Evolutionary conservation across 352 stramenopile genomes (phyloP).

Genomic region (Phytophthora agathidicida): DNA sequence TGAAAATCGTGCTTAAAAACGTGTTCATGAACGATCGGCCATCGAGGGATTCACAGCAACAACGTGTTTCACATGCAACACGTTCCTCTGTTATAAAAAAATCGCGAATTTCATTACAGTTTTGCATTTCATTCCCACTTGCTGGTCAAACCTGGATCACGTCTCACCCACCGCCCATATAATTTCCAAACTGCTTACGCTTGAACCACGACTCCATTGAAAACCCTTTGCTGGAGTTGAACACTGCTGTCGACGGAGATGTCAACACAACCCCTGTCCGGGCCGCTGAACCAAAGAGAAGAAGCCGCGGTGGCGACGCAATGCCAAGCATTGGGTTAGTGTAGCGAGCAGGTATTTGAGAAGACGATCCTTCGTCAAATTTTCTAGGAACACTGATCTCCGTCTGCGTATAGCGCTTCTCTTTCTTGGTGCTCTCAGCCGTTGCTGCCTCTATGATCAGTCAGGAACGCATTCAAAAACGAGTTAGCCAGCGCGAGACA

Average conservation of each 20-base stretch:
- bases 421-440: conserved; percentile 9
- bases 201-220: conserved; percentile 44
- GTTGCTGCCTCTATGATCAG: neutral
- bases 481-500: neutral
- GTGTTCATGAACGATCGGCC: too few species aligned
- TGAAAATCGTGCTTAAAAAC: too few species aligned
- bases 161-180: conserved; percentile 4
- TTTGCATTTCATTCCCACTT: too few species aligned
- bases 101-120: too few species aligned
- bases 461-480: neutral
- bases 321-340: conserved; percentile 11
- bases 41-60: too few species aligned
- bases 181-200: conserved; percentile 24
- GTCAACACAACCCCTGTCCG: conserved; percentile 1
- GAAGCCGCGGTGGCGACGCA: conserved; percentile 7
- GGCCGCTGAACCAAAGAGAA: neutral
- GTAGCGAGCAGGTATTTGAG: neutral
- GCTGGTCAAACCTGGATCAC: too few species aligned
- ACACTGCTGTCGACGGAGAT: conserved; percentile 22
- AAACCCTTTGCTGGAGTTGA: conserved; percentile 50
- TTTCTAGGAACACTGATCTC: conserved; percentile 29
- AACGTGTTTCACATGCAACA: too few species aligned
- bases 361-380: conserved; percentile 8
- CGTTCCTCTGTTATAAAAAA: too few species aligned
- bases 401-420: conserved; percentile 19